Evolutionary conservation across 345 rosid genomes (phyloP), one percentile per base, ranked within the genome.

Genomic region (Eucalyptus rudis): DNA sequence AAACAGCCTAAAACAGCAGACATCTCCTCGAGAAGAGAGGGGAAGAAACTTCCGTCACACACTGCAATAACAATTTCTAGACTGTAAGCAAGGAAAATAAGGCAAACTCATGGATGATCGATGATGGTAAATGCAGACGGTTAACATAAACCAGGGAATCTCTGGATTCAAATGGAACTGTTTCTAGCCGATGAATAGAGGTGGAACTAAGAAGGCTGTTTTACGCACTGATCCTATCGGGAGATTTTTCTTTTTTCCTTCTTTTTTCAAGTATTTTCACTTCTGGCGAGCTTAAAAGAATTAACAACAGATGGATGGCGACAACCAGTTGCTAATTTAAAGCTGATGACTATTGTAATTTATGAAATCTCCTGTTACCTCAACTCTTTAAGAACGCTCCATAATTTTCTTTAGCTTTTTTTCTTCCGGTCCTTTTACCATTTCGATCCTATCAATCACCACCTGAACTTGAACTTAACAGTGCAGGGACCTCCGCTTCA

Each of bases 1-100:
- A 98, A 98, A 94, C 96, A 94, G 11, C 98, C 97, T 5, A 97
- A 96, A 16, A 98, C 94, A 68, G 93, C 94, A 4, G 97, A 95
- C 98, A 97, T 98, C 89, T 97, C 99, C 86, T 91, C 92, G 17
- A 94, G 92, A 89, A 98, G 98, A 89, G 95, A 94, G 85, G 99
- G 98, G 94, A 98, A 98, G 93, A 98, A 98, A 86, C 95, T 96
- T 51, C 95, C 99, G 90, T 97, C 99, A 86, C 99, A 98, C 64
- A 96, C 99, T 97, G 87, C 36, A 86, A 44, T 29, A 3, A 40
- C 47, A 88, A 87, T 36, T 79, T 62, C 90, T 33, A 90, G 71
- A 2, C 58, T n/a, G 40, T 14, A 31, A 40, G 36, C 27, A 8
- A 66, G 47, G 31, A 68, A 86, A 43, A 59, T 44, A 40, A 79